Percentiles rank a stretch among this genome's conserved stretches.
Evolutionary conservation across 352 stramenopile species (phyloP).

Genomic region (Aphanomyces stellatus): DNA sequence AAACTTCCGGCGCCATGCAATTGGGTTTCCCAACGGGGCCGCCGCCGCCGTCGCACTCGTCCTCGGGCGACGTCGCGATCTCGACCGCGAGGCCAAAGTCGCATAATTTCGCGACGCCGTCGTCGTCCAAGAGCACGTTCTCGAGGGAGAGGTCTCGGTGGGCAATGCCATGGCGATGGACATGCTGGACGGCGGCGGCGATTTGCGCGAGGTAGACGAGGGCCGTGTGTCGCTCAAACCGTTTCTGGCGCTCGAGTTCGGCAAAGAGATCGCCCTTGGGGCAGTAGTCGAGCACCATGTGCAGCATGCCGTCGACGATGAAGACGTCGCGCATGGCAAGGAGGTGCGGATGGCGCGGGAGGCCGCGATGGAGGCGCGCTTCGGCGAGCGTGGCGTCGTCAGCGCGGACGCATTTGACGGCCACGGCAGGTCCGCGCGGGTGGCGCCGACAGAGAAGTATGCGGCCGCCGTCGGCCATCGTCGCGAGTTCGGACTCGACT

Average conservation of each 20-base stretch:
- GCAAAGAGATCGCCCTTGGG: constrained; percentile 48
- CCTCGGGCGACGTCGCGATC: no score
- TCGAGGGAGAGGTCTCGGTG: constrained; percentile 24
- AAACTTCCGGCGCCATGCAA: constrained; percentile 61
- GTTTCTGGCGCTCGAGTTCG: constrained; percentile 21
- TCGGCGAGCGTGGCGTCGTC: not conserved
- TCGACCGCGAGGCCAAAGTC: constrained; percentile 20
- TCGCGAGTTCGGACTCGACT: not conserved
- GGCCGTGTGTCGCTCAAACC: not conserved
- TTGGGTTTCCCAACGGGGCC: constrained; percentile 39
- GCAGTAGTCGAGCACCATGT: constrained; percentile 51
- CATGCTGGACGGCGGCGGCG: not conserved
- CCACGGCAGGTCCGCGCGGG: not conserved
- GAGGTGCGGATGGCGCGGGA: not conserved
- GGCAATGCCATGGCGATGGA: constrained; percentile 14
- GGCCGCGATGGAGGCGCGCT: not conserved
- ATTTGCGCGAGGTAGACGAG: constrained; percentile 6
- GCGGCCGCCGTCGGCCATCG: not conserved
- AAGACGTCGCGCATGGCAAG: not conserved
- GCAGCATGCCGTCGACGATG: not conserved
- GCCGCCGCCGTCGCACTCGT: not conserved
- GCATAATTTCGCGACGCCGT: constrained; percentile 20
- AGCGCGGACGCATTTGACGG: not conserved
- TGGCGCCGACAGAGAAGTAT: not conserved
- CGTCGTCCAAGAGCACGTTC: constrained; percentile 20